phyloP scores from a whole-genome alignment of 495 filamentous ascomycete genomes.

The Lichina pygmaea region DNA sequence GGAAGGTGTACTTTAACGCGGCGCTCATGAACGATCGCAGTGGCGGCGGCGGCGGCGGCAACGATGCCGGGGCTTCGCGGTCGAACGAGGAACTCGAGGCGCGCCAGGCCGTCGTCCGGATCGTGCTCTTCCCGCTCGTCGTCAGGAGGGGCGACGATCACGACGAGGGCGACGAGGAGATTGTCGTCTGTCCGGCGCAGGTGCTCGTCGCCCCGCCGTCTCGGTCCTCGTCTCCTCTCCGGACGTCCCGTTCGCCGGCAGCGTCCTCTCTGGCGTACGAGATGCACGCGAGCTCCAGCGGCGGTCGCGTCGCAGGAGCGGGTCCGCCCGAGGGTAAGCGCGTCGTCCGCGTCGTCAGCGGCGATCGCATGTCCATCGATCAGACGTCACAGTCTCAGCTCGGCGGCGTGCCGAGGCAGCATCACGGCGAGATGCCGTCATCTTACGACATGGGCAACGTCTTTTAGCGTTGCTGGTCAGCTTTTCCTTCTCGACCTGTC shows the following conservation, averaged over 20 bases:
- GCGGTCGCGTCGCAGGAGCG: too few relatives aligned
- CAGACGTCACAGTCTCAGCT: neutral
- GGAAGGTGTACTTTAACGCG: slow-evolving; percentile 67
- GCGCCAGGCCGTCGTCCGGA: slow-evolving; percentile 48
- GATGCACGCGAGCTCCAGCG: too few relatives aligned
- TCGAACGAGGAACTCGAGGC: slow-evolving; percentile 55
- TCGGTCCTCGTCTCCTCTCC: too few relatives aligned
- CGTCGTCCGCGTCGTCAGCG: neutral
- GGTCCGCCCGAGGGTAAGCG: neutral
- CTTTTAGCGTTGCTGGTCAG: too few relatives aligned
- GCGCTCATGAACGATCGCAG: slow-evolving; percentile 79
- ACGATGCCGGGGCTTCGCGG: slow-evolving; percentile 14
- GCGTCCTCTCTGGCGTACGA: too few relatives aligned
- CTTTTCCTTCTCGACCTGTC: too few relatives aligned
- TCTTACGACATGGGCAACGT: too few relatives aligned
- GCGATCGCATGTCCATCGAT: slow-evolving; percentile 2
- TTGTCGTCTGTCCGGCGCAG: slow-evolving; percentile 80
- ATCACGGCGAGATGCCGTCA: too few relatives aligned
- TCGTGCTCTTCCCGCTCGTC: slow-evolving; percentile 82
- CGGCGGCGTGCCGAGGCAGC: too few relatives aligned
- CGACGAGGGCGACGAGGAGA: slow-evolving; percentile 67
- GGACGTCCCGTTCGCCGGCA: too few relatives aligned
- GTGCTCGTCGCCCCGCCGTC: slow-evolving; percentile 34
- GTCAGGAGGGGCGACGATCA: slow-evolving; percentile 79
- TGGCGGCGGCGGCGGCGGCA: neutral